A percentile compares a stretch with the other conserved stretches of the same genome.
phyloP scores from a whole-genome alignment of 495 filamentous ascomycete genomes.

The Margaritispora aquatica region DNA sequence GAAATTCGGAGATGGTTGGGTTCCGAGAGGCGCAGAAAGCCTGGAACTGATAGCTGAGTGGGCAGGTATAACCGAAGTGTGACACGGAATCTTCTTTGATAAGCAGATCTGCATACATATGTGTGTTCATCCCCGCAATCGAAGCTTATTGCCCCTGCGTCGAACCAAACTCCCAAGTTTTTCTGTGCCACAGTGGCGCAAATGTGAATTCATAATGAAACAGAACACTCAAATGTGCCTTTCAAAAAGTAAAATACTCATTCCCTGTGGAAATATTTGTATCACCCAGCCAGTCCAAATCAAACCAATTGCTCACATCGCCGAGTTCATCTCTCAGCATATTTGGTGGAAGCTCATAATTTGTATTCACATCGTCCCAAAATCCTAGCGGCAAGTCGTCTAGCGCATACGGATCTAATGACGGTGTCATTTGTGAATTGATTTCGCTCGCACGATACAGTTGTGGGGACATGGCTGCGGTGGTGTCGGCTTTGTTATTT shows the following conservation, averaged over 20 bases:
- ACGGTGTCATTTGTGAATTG: not conserved
- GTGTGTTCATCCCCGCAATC: no score
- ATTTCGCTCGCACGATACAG: not conserved
- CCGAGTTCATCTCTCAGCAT: not conserved
- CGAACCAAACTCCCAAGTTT: no score
- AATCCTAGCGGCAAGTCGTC: not conserved
- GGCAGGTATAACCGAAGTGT: no score
- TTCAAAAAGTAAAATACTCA: not conserved
- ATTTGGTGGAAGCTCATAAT: not conserved
- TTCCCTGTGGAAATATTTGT: not conserved
- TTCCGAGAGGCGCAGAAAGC: not conserved
- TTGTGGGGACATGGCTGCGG: not conserved
- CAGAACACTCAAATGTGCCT: not conserved
- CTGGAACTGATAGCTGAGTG: no score
- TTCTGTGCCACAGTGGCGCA: no score
- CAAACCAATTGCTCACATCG: not conserved
- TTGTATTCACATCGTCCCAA: not conserved
- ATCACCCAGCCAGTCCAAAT: not conserved
- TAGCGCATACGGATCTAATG: not conserved
- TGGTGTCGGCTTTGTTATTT: not conserved
- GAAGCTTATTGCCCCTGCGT: no score
- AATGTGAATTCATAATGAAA: no score
- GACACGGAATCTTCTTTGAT: no score
- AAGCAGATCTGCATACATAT: no score
- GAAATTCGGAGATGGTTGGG: not conserved